These are phyloP conservation scores for Schizochytrium sp. DNA, from an alignment of 108 stramenopile species.

Conservation along the genomic window DNA sequence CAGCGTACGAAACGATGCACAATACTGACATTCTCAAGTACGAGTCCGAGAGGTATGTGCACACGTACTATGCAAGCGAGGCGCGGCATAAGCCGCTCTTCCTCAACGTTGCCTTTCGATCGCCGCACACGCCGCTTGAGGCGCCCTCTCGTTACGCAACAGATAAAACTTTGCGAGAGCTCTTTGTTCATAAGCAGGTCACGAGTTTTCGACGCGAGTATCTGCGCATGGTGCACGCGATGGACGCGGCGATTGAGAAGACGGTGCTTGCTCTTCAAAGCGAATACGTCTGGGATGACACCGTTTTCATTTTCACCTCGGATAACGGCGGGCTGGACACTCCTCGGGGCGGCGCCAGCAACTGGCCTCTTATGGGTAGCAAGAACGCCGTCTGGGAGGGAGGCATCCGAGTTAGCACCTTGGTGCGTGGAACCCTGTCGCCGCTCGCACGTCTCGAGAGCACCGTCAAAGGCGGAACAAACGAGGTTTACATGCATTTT, in stretches of 20 bases:
- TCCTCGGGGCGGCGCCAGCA: not conserved
- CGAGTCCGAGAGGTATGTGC: not conserved
- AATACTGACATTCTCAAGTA: not conserved
- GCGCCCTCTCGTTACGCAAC: not conserved
- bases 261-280: not conserved
- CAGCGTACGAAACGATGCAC: not conserved
- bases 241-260: not conserved
- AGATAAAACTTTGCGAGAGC: not conserved
- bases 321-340: conserved; percentile 20
- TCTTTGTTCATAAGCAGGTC: not conserved
- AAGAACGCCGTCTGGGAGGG: conserved; percentile 18
- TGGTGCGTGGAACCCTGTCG: not conserved
- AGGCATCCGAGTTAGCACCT: not conserved
- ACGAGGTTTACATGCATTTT: not conserved
- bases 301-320: not conserved
- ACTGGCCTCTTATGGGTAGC: not conserved
- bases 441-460: not conserved
- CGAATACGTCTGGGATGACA: not conserved
- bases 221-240: not conserved
- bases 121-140: no score
- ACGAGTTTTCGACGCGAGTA: not conserved
- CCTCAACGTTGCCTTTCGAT: not conserved
- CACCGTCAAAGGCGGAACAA: not conserved
- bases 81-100: not conserved
- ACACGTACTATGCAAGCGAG: not conserved